Evolutionary conservation across 2,329 filamentous ascomycete species (phyloP).

Genomic region (Trichoderma koningiopsis): DNA sequence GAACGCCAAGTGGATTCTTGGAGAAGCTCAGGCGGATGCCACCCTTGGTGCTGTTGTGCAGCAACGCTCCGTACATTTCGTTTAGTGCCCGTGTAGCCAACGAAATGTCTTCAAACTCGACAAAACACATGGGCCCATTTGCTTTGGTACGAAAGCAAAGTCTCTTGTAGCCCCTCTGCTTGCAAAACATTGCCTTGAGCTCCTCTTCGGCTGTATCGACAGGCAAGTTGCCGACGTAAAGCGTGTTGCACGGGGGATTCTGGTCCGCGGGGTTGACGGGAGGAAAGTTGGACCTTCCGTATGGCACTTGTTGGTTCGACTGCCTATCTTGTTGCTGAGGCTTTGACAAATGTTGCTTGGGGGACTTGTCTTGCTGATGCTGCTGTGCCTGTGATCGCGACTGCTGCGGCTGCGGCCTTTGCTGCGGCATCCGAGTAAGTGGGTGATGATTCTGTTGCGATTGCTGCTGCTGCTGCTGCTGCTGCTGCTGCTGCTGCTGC

Average conservation of each 20-base stretch:
- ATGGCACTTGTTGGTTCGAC: slow-evolving; percentile 45
- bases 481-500: neutral
- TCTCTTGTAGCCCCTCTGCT: slow-evolving; percentile 91
- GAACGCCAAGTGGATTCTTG: slow-evolving; percentile 93
- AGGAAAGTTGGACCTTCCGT: slow-evolving; percentile 68
- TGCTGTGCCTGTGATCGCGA: neutral
- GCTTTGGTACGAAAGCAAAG: slow-evolving; percentile 93
- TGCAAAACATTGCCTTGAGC: slow-evolving; percentile 88
- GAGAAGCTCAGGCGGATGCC: slow-evolving; percentile 96
- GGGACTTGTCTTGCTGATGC: slow-evolving; percentile 25
- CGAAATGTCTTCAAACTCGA: slow-evolving; percentile 93
- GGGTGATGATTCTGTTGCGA: slow-evolving; percentile 26
- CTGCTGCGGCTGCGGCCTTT: neutral
- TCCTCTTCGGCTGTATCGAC: slow-evolving; percentile 93
- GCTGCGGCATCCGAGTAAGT: neutral
- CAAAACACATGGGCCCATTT: slow-evolving; percentile 98
- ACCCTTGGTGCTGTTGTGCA: slow-evolving; percentile 92
- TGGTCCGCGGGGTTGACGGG: slow-evolving; percentile 93
- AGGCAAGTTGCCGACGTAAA: slow-evolving; percentile 96
- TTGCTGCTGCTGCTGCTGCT: slow-evolving; percentile 7
- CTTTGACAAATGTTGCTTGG: slow-evolving; percentile 24
- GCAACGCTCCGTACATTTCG: slow-evolving; percentile 81
- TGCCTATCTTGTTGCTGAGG: slow-evolving; percentile 36
- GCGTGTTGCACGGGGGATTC: slow-evolving; percentile 95
- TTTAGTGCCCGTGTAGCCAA: slow-evolving; percentile 89